phyloP scores from a whole-genome alignment of 345 rosid genomes.

The Heritiera fomes region DNA sequence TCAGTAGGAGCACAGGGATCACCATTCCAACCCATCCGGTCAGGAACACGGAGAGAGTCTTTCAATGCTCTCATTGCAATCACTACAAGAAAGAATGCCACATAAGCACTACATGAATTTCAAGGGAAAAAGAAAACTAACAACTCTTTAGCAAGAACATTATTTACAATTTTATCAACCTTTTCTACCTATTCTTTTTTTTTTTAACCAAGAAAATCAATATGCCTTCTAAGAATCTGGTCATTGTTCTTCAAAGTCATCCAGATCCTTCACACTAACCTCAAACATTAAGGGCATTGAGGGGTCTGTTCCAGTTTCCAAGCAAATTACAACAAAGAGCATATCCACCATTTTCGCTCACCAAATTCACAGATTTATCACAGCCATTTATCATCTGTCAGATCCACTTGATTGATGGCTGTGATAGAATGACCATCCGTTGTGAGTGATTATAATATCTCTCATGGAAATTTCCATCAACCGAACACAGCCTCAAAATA shows the following conservation, averaged over 20 bases:
- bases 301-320: not conserved
- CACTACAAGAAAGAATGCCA: slow-evolving; percentile 42
- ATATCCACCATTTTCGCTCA: not conserved
- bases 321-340: slow-evolving; percentile 9
- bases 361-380: slow-evolving; percentile 4
- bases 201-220: not conserved
- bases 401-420: not conserved
- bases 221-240: not conserved
- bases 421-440: not conserved
- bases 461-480: not conserved
- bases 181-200: not conserved
- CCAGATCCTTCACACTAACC: not conserved
- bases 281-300: not conserved
- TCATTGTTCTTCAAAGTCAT: not conserved
- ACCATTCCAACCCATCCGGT: slow-evolving; percentile 99
- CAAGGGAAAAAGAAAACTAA: not conserved
- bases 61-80: slow-evolving; percentile 89
- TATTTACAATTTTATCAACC: not conserved
- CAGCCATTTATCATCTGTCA: not conserved
- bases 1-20: slow-evolving; percentile 98
- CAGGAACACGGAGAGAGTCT: slow-evolving; percentile 82
- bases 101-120: not conserved
- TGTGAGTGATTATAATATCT: not conserved
- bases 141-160: not conserved
- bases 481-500: not conserved